Conservation (phyloP, 2,329 filamentous ascomycete genomes). For the Trichophaea hybrida region DNA sequence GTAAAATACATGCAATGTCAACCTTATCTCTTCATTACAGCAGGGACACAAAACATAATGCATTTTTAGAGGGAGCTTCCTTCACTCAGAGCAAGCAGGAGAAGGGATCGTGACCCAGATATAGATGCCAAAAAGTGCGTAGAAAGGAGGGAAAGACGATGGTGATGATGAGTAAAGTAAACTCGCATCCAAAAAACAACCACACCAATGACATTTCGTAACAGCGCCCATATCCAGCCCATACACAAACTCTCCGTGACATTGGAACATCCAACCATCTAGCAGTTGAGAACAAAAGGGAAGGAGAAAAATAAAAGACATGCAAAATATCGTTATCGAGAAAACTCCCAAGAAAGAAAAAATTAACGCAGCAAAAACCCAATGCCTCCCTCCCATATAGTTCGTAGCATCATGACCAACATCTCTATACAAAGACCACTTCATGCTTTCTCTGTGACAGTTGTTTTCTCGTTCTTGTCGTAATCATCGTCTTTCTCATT, state of each 20-base stretch:
- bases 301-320: background rate
- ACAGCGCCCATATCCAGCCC: background rate
- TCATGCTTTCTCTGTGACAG: background rate
- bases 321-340: background rate
- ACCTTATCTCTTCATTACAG: no score
- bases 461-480: background rate
- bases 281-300: constrained; percentile 1
- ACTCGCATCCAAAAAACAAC: background rate
- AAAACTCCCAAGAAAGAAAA: background rate
- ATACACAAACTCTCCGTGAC: background rate
- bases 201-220: background rate
- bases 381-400: background rate
- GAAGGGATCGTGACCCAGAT: no score
- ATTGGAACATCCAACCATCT: background rate
- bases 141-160: no score
- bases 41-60: no score
- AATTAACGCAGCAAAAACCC: background rate
- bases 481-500: background rate
- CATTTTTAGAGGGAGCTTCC: no score
- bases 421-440: background rate
- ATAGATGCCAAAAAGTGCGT: no score
- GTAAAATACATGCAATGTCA: no score
- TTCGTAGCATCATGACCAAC: background rate
- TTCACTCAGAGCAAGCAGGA: no score
- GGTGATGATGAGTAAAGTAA: no score